Percentiles rank a stretch among this genome's conserved stretches.
Conservation (phyloP, 306 rosid genomes). For the Castanea sativa region DNA sequence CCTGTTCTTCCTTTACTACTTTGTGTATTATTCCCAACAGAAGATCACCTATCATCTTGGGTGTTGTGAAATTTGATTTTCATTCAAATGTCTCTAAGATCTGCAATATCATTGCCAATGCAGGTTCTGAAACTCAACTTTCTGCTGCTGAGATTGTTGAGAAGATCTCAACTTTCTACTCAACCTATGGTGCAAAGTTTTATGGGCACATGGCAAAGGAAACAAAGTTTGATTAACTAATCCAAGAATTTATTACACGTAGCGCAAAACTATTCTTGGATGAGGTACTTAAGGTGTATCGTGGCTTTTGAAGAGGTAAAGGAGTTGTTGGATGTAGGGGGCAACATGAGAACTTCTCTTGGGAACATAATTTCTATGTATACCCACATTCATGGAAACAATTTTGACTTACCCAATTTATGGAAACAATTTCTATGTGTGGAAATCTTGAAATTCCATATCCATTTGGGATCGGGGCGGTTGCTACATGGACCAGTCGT, state of each 20-base stretch:
- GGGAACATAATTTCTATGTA: conserved; percentile 1
- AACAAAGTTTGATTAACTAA: not conserved
- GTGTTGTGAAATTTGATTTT: not conserved
- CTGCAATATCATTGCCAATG: conserved; percentile 16
- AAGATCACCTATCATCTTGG: not conserved
- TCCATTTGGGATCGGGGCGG: no score
- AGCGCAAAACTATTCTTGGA: not conserved
- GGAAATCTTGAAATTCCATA: no score
- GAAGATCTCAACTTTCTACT: not conserved
- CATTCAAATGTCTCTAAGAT: not conserved
- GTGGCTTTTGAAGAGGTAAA: conserved; percentile 17
- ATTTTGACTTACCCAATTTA: not conserved
- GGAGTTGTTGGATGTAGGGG: conserved; percentile 5
- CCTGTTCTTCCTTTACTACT: no score
- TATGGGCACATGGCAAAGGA: not conserved
- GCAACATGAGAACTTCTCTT: not conserved
- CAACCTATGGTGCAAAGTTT: not conserved
- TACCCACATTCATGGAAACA: conserved; percentile 4
- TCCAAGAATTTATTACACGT: not conserved
- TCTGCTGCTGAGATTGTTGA: conserved; percentile 6
- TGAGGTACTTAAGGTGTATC: conserved; percentile 3
- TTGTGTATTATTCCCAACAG: no score
- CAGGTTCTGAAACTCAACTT: conserved; percentile 15
- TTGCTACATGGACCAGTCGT: no score
- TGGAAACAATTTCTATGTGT: no score